A percentile compares a stretch with the other conserved stretches of the same genome.
These are phyloP conservation scores for Breynia disticha DNA, from an alignment of 441 rosid genomes.

Conservation along the genomic window DNA sequence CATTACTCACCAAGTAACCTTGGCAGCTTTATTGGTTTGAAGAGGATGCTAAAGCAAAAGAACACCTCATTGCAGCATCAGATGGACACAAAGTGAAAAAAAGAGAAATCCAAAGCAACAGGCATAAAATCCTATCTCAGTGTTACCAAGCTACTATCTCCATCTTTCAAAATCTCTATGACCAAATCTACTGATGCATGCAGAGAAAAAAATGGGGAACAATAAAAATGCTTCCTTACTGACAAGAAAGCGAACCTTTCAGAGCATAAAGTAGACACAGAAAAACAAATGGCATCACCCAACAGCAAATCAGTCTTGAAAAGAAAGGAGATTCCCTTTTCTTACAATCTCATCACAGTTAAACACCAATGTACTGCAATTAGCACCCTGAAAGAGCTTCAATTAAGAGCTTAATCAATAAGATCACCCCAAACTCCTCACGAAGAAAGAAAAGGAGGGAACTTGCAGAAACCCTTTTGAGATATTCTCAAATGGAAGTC, in stretches of 20 bases:
- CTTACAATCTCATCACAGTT: slow-evolving; percentile 26
- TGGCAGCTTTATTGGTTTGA: slow-evolving; percentile 53
- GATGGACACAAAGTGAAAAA: slow-evolving; percentile 35
- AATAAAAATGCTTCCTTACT: slow-evolving; percentile 38
- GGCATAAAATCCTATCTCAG: slow-evolving; percentile 64
- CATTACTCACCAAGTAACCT: slow-evolving; percentile 41
- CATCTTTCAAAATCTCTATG: slow-evolving; percentile 29
- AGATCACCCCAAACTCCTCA: slow-evolving; percentile 22
- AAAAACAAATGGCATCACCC: slow-evolving; percentile 34
- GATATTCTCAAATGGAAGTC: slow-evolving; percentile 41
- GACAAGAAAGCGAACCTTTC: slow-evolving; percentile 85
- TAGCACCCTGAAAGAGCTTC: slow-evolving; percentile 13
- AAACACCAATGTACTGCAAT: slow-evolving; percentile 17
- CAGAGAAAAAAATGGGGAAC: slow-evolving; percentile 31
- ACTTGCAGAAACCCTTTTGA: slow-evolving; percentile 31
- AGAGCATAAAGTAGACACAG: slow-evolving; percentile 65
- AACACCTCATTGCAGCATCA: slow-evolving; percentile 39
- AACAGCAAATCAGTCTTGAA: slow-evolving; percentile 51
- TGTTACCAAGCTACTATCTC: slow-evolving; percentile 31
- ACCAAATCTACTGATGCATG: slow-evolving; percentile 29
- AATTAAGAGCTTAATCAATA: slow-evolving; percentile 10
- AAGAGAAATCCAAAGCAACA: slow-evolving; percentile 35
- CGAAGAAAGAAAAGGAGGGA: slow-evolving; percentile 17
- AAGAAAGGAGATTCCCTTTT: slow-evolving; percentile 78
- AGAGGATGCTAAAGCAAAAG: slow-evolving; percentile 38